These are phyloP conservation scores for Tricholoma saponaceum DNA, from an alignment of 768 basidiomycete genomes.

Conservation along the genomic window DNA sequence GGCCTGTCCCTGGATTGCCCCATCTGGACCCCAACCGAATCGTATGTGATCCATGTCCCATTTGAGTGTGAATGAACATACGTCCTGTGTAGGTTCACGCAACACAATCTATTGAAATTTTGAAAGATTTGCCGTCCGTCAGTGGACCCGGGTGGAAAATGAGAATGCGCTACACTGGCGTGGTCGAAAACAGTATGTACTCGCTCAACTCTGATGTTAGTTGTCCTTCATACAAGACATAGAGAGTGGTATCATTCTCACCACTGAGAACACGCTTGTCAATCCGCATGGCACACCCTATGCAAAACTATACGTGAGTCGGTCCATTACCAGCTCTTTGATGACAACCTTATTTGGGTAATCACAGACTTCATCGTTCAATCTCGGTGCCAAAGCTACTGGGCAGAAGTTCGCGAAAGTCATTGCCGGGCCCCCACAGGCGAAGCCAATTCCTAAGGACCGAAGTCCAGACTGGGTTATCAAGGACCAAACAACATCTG, in stretches of 20 bases:
- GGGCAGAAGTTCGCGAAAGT: conserved; percentile 59
- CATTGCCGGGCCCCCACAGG: conserved; percentile 56
- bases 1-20: conserved; percentile 63
- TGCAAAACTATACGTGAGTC: conserved; percentile 56
- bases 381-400: conserved; percentile 62
- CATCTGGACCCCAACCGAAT: conserved; percentile 64
- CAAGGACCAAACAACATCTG: conserved; percentile 56
- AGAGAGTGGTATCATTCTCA: conserved; percentile 78
- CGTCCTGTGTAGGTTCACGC: conserved; percentile 57
- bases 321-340: background rate
- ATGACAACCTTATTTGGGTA: background rate
- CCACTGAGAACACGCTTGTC: conserved; percentile 57
- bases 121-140: conserved; percentile 72
- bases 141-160: conserved; percentile 80
- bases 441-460: conserved; percentile 58
- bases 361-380: conserved; percentile 60
- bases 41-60: conserved; percentile 39
- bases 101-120: conserved; percentile 73
- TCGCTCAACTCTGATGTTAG: background rate
- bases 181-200: conserved; percentile 74
- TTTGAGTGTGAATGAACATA: background rate
- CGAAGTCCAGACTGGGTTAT: conserved; percentile 58
- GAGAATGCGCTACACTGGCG: conserved; percentile 58
- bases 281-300: conserved; percentile 57
- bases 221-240: conserved; percentile 3